Base-by-base conservation (phyloP, 345 rosid species). In the Reutealis trisperma region DNA sequence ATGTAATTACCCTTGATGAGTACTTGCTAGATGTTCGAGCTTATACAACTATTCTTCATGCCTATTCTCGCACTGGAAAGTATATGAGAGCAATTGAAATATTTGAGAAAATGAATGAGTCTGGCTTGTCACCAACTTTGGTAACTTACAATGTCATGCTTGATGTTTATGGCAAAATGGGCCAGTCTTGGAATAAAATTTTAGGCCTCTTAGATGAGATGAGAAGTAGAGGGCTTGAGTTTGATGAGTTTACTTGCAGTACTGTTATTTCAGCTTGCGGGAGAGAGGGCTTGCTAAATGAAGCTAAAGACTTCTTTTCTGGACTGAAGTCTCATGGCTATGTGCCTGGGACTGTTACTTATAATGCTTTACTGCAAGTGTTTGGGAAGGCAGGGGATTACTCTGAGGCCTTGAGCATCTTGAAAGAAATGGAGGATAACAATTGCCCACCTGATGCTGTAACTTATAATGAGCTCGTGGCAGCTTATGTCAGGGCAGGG, bases 131-230 rank as follows among this genome's bases (percentile, higher is more conserved):
- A 22, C 97, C 98, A 10, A 90, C 90, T 75, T 64, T 94, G 82
- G 97, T 94, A 19, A 94, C 98, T 67, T 94, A 91, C 78, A 94
- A 94, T 79, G 95, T 92, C 71, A 87, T 94, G 90, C 94, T 93
- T 15, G 94, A 92, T 85, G 97, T 88, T 82, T 91, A 86, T 65
- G 97, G 98, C 75, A 90, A 86, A 80, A 91, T 89, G 97, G 97
- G 98, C 57, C 81, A 94, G 44, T 94, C 98, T 6, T 91, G 96
- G 92, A 47, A 79, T 16, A 91, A 83, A 22, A 91, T 93, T 86
- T 78, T 90, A 25, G 55, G 51, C 2, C 88, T 94, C 57, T 74
- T 94, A 80, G 91, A 89, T 58, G 97, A 90, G 80, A 92, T 94
- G 84, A 87, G 82, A 83, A 82, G 79, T 81, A 82, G 77, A 76